Evolutionary conservation across 139 green algal species (phyloP).

Genomic region (Chlamydomonas sp.): DNA sequence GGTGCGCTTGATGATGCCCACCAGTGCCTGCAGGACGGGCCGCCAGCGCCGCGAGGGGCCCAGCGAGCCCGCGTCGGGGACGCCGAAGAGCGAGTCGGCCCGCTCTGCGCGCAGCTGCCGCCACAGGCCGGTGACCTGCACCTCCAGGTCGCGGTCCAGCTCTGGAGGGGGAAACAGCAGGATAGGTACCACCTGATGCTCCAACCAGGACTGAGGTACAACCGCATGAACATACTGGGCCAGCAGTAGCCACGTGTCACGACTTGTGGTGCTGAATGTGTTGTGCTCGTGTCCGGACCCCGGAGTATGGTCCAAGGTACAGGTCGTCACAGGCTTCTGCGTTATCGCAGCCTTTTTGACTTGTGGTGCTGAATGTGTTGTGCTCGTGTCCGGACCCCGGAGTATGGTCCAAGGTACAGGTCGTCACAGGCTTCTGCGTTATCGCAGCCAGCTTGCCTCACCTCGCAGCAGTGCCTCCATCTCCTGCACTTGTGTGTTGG

Average conservation of each 20-base stretch:
- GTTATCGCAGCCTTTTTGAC: no score
- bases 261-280: no score
- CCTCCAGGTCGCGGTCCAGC: slow-evolving; percentile 47
- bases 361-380: no score
- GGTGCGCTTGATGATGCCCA: slow-evolving; percentile 23
- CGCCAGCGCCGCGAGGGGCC: slow-evolving; percentile 30
- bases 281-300: no score
- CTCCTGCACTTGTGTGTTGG: slow-evolving; percentile 25
- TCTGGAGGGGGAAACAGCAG: slow-evolving; percentile 17
- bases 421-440: background rate
- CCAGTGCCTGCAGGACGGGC: slow-evolving; percentile 32
- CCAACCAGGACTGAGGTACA: background rate
- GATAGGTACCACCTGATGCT: background rate
- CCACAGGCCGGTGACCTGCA: slow-evolving; percentile 39
- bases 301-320: no score
- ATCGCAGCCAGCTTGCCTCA: background rate
- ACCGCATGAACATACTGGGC: no score
- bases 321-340: no score
- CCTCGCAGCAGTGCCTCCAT: slow-evolving; percentile 40
- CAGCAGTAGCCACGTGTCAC: no score
- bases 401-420: background rate
- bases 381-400: no score
- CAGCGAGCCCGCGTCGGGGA: slow-evolving; percentile 14
- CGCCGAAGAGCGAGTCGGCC: slow-evolving; percentile 38
- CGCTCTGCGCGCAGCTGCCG: slow-evolving; percentile 34